phyloP scores from a whole-genome alignment of 2,329 filamentous ascomycete species.

The Phaeosphaeria sp. region DNA sequence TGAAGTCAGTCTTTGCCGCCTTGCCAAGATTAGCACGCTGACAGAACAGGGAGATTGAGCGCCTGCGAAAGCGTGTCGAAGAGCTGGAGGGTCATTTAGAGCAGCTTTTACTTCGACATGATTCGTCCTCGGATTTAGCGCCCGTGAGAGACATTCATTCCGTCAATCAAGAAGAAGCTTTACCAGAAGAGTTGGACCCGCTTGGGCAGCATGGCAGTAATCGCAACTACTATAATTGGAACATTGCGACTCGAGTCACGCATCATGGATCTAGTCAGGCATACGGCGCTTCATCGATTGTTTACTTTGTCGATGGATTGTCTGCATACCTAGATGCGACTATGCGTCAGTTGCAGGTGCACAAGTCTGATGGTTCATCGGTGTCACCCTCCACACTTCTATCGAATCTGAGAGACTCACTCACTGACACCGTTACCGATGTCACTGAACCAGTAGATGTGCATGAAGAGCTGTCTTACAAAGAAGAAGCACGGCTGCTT shows the following conservation, averaged over 20 bases:
- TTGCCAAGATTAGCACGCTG: neutral
- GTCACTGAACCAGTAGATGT: neutral
- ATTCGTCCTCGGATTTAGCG: neutral
- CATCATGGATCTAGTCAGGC: conserved; percentile 49
- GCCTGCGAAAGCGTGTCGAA: conserved; percentile 42
- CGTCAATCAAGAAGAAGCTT: conserved; percentile 1
- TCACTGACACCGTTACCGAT: neutral
- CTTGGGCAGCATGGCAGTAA: conserved; percentile 19
- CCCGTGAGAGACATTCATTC: neutral
- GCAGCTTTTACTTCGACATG: neutral
- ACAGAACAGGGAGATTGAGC: conserved; percentile 47
- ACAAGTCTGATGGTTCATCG: neutral
- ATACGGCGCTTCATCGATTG: conserved; percentile 55
- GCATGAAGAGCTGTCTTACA: conserved; percentile 43
- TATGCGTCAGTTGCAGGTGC: conserved; percentile 40
- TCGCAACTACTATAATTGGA: conserved; percentile 43
- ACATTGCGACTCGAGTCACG: conserved; percentile 49
- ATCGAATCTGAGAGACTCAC: neutral
- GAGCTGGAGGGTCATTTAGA: conserved; percentile 46
- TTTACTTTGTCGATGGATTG: conserved; percentile 55
- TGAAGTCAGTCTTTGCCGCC: conserved; percentile 29
- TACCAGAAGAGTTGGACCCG: conserved; percentile 20
- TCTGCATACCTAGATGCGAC: conserved; percentile 44
- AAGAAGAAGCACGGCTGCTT: conserved; percentile 57
- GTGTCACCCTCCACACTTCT: neutral